Base-by-base conservation (phyloP, 2,329 filamentous ascomycete species). In the Fragosphaeria purpurea region DNA sequence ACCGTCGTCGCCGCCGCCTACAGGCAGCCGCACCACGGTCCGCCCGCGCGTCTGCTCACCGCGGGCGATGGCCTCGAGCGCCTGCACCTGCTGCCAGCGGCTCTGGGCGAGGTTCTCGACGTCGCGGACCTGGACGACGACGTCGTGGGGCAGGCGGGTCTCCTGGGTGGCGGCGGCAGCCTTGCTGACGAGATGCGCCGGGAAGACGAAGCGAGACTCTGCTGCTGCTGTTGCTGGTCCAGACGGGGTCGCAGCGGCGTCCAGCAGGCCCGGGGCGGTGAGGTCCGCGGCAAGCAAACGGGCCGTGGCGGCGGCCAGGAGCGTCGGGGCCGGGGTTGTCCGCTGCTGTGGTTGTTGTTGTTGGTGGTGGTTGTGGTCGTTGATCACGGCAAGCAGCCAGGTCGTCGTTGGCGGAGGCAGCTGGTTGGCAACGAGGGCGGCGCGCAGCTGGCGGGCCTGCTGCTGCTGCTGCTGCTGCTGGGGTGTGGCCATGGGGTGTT, bases 71-170 rank as follows among this genome's bases (percentile, higher is more conserved):
- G 82, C 77, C 65, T 91, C 86, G 6, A 93, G 79, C 37, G 83
- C 81, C 64, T 96, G 88, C 35, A 95, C 77, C 65, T 96, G 88
- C 56, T 88, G 84, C 88, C 90, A 95, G 47, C 85, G 77, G 59
- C 85, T 88, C 48, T 78, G 75, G 2, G 83, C 77, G 22, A 97
- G 76, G 62, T 97, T 90, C 62, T 95, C 85, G 7, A 97, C 74
- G 59, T 94, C 89, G 1, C 95, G 70, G 1, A 97, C 79, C 65
- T 97, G 93, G 1, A 93, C 83, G 4, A 84, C 73, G 1, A 91
- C 73, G 35, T 87, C 78, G 1, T 73, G 74, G 0, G 69, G 54
- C 0, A 97, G 69, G 0, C 67, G 69, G 4, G 70, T 66, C 52
- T 87, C 79, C 55, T 76, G 72, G 8, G 75, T 65, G 4, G 70